Conservation (phyloP, 2,329 filamentous ascomycete species). For the Colletotrichum godetiae region DNA sequence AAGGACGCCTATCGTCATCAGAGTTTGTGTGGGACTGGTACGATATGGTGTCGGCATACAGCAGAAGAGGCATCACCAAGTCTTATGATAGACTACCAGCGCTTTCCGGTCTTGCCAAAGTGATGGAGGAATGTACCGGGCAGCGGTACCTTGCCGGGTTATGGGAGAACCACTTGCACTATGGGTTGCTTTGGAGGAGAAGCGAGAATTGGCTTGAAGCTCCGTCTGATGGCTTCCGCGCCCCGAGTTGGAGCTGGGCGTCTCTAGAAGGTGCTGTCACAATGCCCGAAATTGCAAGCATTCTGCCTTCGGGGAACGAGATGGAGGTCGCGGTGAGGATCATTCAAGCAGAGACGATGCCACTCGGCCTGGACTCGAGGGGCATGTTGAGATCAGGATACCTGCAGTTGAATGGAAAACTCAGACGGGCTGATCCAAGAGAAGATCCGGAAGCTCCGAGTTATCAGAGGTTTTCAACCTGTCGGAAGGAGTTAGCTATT, state of each 20-base stretch:
- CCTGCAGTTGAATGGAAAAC: neutral
- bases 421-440: neutral
- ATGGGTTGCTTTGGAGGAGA: neutral
- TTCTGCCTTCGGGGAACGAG: neutral
- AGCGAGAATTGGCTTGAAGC: neutral
- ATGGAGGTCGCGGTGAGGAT: neutral
- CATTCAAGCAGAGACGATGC: neutral
- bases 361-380: neutral
- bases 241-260: conserved; percentile 1
- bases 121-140: neutral
- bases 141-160: neutral
- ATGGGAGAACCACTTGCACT: neutral
- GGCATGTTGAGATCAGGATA: neutral
- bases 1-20: neutral
- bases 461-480: neutral
- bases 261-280: neutral
- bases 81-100: neutral
- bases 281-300: neutral
- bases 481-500: neutral
- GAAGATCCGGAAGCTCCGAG: neutral
- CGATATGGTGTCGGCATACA: conserved; percentile 1
- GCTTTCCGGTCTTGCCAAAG: neutral
- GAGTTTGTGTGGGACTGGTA: conserved; percentile 6
- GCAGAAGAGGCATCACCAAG: neutral
- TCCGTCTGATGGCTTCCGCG: neutral